These are phyloP conservation scores for Plasmodium gonderi DNA, from an alignment of 169 alveolate genomes.

Conservation along the genomic window DNA sequence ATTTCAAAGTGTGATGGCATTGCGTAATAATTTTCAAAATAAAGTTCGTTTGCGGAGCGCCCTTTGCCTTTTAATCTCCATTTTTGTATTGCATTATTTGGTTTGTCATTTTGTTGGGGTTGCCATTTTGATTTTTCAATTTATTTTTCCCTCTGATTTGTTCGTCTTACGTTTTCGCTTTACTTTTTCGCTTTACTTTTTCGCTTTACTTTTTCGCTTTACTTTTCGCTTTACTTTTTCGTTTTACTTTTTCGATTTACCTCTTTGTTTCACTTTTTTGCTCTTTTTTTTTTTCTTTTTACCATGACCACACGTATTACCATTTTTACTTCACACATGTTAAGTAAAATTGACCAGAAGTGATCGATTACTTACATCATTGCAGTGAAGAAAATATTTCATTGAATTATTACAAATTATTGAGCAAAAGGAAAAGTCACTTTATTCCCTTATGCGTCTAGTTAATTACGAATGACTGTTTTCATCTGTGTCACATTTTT, in stretches of 20 bases:
- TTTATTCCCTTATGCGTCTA: background rate
- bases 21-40: background rate
- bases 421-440: background rate
- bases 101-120: constrained; percentile 4
- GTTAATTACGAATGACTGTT: background rate
- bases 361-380: background rate
- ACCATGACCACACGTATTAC: background rate
- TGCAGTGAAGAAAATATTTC: background rate
- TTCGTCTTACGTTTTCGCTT: too few relatives aligned
- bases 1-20: background rate
- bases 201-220: too few relatives aligned
- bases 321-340: background rate
- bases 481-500: background rate
- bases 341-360: background rate
- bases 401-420: background rate
- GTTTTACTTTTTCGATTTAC: too few relatives aligned
- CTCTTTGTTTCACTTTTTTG: too few relatives aligned
- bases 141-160: too few relatives aligned
- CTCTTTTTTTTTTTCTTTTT: background rate
- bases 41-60: background rate
- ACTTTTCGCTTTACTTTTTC: too few relatives aligned
- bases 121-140: too few relatives aligned
- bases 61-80: background rate
- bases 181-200: too few relatives aligned
- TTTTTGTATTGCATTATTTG: background rate